Base-by-base conservation (phyloP, 257 asterid species). In the Fraxinus cuspidata region DNA sequence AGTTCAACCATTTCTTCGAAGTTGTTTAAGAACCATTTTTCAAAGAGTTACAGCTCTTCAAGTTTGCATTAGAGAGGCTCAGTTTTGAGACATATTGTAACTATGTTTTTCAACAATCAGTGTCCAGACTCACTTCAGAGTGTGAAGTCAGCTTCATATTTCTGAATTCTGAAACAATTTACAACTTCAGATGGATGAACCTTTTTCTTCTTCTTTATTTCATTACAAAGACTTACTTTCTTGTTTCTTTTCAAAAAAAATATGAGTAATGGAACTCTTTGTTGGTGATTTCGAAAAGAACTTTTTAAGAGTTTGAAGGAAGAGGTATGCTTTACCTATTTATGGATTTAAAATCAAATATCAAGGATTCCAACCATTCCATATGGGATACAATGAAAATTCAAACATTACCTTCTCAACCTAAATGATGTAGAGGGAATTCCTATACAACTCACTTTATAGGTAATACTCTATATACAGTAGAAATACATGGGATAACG, bases 281-380 rank as follows among this genome's bases (percentile, higher is more conserved):
- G 34, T 27, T 63, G 69, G 35, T 63, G 69, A 31, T 58, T 58
- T 21, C 5, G 23, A 58, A 21, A 0, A 10, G 29, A 2, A 58
- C 66, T 58, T 56, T 56, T 21, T 56, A 56, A 21, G 27, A 58
- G 66, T 21, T 58, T 56, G 66, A 25, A 63, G 69, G 69, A 63
- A 63, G 69, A 63, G 4, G 29, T 58, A 21, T 63, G 35, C 35
- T 23, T 11, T 63, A 63, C 35, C 21, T 27, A 27, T 63, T 63
- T 27, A 63, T 63, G 19, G 35, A 63, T 63, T 63, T 1, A 27
- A 63, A 63, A 25, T 25, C 12, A 31, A 63, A 63, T 63, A 23
- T 27, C 35, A 63, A 63, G 35, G 35, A 63, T 11, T 9, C 7
- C 34, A 63, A 13, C 34, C 19, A 63, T 25, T 23, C 32, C 32